Percentiles rank a stretch among this genome's conserved stretches.
These are phyloP conservation scores for Saccharomyces jurei DNA, from an alignment of 805 yeast genomes.

Conservation along the genomic window DNA sequence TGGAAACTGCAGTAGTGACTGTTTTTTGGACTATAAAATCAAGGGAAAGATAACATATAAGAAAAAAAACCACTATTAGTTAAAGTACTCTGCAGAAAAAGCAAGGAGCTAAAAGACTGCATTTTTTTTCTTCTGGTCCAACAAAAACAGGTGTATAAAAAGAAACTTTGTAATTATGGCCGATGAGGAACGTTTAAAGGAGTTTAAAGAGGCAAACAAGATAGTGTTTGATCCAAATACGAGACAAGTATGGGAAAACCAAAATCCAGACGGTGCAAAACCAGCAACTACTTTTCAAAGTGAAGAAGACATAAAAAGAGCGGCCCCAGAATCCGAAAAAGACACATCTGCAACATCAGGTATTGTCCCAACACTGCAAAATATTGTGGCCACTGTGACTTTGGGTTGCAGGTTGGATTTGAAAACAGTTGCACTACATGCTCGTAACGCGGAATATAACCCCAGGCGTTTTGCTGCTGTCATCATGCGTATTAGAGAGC, in stretches of 20 bases:
- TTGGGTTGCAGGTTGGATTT: conserved; percentile 91
- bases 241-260: conserved; percentile 32
- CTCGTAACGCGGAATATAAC: conserved; percentile 97
- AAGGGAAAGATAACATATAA: background rate
- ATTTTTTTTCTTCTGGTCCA: background rate
- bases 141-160: background rate
- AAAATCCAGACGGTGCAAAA: conserved; percentile 9
- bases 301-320: background rate
- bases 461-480: conserved; percentile 99
- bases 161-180: conserved; percentile 16
- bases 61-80: background rate
- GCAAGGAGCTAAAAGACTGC: background rate
- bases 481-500: conserved; percentile 98
- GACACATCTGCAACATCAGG: conserved; percentile 83
- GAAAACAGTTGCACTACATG: conserved; percentile 95
- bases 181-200: conserved; percentile 28
- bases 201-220: conserved; percentile 30
- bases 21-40: background rate
- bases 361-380: conserved; percentile 86
- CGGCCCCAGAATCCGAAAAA: conserved; percentile 1
- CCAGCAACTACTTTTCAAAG: conserved; percentile 2
- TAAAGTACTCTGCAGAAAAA: background rate
- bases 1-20: background rate
- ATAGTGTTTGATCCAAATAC: conserved; percentile 31
- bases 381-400: conserved; percentile 96